phyloP scores from a whole-genome alignment of 108 stramenopile genomes.

The Cylindrotheca fusiformis region DNA sequence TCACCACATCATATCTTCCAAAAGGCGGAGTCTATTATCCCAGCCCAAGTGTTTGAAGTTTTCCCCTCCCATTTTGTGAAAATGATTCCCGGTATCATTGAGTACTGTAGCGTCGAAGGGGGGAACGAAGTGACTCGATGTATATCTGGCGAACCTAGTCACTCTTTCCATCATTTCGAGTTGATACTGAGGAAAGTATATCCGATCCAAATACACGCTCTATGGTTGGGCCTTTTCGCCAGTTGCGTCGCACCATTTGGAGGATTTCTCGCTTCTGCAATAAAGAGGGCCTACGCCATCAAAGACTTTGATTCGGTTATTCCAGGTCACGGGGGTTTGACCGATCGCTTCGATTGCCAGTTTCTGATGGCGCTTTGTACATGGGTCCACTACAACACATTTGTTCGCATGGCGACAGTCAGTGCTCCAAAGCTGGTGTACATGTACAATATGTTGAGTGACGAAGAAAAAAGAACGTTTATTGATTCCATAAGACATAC shows the following conservation, averaged over 20 bases:
- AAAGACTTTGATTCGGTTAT: constrained; percentile 97
- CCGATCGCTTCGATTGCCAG: constrained; percentile 99
- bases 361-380: constrained; percentile 94
- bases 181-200: constrained; percentile 59
- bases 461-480: constrained; percentile 35
- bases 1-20: constrained; percentile 73
- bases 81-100: constrained; percentile 61
- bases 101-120: constrained; percentile 49
- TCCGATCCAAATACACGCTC: constrained; percentile 88
- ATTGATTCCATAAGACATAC: constrained; percentile 33
- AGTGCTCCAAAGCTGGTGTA: constrained; percentile 79
- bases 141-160: constrained; percentile 54
- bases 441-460: constrained; percentile 67
- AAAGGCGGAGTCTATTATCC: constrained; percentile 52
- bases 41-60: constrained; percentile 79
- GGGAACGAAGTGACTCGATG: constrained; percentile 21
- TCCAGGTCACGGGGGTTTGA: constrained; percentile 97
- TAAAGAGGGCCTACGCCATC: constrained; percentile 95
- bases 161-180: constrained; percentile 78
- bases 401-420: constrained; percentile 85
- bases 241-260: constrained; percentile 97
- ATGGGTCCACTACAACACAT: constrained; percentile 96
- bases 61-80: constrained; percentile 57
- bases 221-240: constrained; percentile 87
- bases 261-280: constrained; percentile 94